Evolutionary conservation across 768 basidiomycete genomes (phyloP), one percentile per base, ranked within the genome.

Genomic region (Lyophyllum atratum): DNA sequence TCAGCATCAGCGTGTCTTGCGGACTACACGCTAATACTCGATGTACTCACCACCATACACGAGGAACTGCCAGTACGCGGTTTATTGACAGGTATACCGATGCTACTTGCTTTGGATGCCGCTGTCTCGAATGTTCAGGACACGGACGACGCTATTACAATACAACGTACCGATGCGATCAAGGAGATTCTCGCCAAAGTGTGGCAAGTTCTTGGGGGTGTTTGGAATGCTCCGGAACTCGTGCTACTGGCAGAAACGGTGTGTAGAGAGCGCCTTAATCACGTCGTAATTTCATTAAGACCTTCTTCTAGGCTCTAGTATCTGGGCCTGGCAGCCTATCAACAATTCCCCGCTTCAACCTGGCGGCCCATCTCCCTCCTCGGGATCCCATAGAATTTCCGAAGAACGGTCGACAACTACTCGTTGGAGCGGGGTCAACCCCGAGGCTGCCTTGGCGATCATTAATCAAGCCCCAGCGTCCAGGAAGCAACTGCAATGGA

Each of bases 41-140:
- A 83, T 43, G 79, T 94, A 28, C 78, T 96, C 34, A 79, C 76
- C 5, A 80, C 82, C 3, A 77, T 92, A 25, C 87, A 93, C 49
- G 77, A 87, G 59, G 79, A 87, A 49, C 70, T 92, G n/a, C 93
- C 95, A 1, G 73, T 88, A 25, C 84, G 88, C 40, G 89, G 86
- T 2, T 64, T 96, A 39, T 72, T 94, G 17, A 85, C 86, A 2
- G 91, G 93, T 21, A 72, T 92, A 31, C 94, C 95, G 4, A 94
- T 97, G 92, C 71, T 97, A 25, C 67, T 92, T n/a, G 86, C 90
- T 1, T 70, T 96, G 49, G 84, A 91, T 54, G 70, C 64, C 7
- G 82, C 82, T 10, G 82, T 81, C 15, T 73, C 82, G 3, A 76
- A 76, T 31, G 63, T 76, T 25, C 75, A 76, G n/a, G 74, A 77